These are phyloP conservation scores for Zostera marina DNA, from an alignment of 116 monocot genomes.

Conservation along the genomic window DNA sequence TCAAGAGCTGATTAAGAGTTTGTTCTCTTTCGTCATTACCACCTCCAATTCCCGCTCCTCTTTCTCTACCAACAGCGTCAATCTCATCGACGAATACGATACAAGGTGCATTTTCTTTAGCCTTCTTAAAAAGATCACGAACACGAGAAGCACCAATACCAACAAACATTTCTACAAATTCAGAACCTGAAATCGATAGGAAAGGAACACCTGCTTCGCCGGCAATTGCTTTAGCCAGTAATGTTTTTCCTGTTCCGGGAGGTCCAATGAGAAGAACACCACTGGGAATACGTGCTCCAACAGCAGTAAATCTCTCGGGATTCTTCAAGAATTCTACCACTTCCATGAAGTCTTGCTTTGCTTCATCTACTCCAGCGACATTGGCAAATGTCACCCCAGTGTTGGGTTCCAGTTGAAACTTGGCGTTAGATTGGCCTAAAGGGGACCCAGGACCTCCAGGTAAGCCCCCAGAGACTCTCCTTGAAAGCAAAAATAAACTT, in stretches of 20 bases:
- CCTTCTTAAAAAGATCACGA: conserved; percentile 53
- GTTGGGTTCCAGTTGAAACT: conserved; percentile 88
- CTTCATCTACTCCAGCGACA: conserved; percentile 85
- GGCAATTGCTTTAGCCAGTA: conserved; percentile 57
- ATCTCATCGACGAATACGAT: conserved; percentile 70
- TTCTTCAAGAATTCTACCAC: conserved; percentile 75
- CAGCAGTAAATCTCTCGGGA: conserved; percentile 51
- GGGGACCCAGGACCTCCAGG: conserved; percentile 90
- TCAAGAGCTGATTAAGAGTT: conserved; percentile 52
- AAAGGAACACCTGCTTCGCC: conserved; percentile 42
- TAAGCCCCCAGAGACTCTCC: conserved; percentile 65
- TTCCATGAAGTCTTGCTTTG: conserved; percentile 85
- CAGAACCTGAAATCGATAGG: conserved; percentile 57
- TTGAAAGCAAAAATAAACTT: conserved; percentile 75
- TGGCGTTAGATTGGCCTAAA: conserved; percentile 73
- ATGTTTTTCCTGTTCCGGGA: conserved; percentile 60
- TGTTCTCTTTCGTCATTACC: conserved; percentile 55
- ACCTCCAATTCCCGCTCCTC: conserved; percentile 35
- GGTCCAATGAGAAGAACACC: conserved; percentile 63
- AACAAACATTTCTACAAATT: conserved; percentile 60
- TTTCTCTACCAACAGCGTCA: conserved; percentile 53
- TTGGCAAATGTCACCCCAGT: conserved; percentile 81
- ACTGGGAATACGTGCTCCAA: conserved; percentile 25
- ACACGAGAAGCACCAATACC: conserved; percentile 55
- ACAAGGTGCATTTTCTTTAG: conserved; percentile 52